These are phyloP conservation scores for Hyparrhenia diplandra DNA, from an alignment of 176 grass and related monocot genomes.

Conservation along the genomic window DNA sequence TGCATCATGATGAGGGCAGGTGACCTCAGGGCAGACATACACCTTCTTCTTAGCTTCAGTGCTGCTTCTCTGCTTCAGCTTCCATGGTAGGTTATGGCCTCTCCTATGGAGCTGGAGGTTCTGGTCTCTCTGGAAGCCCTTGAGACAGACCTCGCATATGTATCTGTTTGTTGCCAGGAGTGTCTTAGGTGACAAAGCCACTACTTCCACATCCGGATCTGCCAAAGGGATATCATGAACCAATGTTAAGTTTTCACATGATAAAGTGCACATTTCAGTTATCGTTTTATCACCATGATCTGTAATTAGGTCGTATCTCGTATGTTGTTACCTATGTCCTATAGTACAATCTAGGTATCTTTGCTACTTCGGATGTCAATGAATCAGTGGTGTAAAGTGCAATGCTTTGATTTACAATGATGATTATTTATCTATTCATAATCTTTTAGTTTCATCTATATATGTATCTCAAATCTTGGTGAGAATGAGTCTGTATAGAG, in stretches of 20 bases:
- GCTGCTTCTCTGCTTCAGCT: constrained; percentile 64
- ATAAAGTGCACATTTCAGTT: background rate
- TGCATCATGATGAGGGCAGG: constrained; percentile 53
- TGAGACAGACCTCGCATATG: constrained; percentile 60
- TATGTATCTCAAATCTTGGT: background rate
- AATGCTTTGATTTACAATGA: background rate
- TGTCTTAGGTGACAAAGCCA: constrained; percentile 56
- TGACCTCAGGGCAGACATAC: constrained; percentile 55
- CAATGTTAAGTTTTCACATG: background rate
- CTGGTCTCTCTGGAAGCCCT: constrained; percentile 71
- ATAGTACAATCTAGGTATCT: background rate
- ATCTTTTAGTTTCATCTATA: background rate
- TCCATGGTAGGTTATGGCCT: constrained; percentile 71
- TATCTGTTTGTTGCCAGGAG: constrained; percentile 61
- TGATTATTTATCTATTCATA: background rate
- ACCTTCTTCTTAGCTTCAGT: constrained; percentile 54
- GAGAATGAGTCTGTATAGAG: background rate
- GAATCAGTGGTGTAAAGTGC: background rate
- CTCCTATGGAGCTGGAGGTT: constrained; percentile 73
- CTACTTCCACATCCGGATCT: constrained; percentile 61
- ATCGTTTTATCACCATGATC: background rate
- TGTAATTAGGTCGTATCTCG: background rate
- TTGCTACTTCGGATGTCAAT: background rate
- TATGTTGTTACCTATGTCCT: background rate
- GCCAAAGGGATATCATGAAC: constrained; percentile 12